These are phyloP conservation scores for Solanum hybrid DNA, from an alignment of 305 asterid genomes.

Conservation along the genomic window DNA sequence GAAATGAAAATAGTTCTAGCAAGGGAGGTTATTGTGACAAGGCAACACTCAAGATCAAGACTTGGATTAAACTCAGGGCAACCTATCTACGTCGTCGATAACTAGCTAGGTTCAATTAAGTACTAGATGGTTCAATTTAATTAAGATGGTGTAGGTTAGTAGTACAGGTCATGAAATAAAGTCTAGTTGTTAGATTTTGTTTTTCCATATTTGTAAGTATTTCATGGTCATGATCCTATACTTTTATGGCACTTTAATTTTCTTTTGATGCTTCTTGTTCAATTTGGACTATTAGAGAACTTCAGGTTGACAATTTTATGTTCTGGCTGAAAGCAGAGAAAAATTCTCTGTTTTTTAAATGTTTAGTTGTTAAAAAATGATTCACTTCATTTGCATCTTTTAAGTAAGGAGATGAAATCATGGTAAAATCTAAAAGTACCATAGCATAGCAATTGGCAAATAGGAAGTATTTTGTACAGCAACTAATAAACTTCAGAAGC, in stretches of 20 bases:
- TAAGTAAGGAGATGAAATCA: neutral
- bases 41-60: constrained; percentile 10
- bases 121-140: neutral
- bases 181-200: neutral
- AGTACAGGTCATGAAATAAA: neutral
- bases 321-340: neutral
- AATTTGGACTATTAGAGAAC: neutral
- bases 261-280: neutral
- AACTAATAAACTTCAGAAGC: neutral
- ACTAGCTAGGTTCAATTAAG: neutral
- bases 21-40: neutral
- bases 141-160: neutral
- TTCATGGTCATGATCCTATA: neutral
- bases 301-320: neutral
- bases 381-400: neutral
- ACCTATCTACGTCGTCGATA: neutral
- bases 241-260: neutral
- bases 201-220: neutral
- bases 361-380: too few relatives aligned
- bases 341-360: too few relatives aligned
- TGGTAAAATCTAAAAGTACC: neutral
- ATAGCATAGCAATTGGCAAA: neutral
- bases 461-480: neutral
- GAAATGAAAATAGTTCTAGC: neutral
- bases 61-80: neutral